phyloP scores from a whole-genome alignment of 2,329 filamentous ascomycete species.

The Ophiosphaerella narmari region DNA sequence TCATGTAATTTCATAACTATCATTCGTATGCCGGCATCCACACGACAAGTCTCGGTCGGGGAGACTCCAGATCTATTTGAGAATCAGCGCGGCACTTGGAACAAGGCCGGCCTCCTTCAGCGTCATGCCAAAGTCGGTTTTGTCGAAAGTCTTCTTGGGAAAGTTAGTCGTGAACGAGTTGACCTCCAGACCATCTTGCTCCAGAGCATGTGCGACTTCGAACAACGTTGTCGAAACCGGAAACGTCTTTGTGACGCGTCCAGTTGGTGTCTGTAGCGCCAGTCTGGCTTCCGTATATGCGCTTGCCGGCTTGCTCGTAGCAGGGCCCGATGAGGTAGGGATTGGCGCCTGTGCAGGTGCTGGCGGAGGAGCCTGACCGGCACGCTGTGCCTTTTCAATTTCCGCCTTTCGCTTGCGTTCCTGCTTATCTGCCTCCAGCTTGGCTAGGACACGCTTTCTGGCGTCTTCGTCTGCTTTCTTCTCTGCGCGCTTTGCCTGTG shows the following conservation, averaged over 20 bases:
- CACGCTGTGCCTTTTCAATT: slow-evolving; percentile 80
- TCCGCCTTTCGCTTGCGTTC: slow-evolving; percentile 85
- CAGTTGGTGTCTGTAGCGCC: slow-evolving; percentile 74
- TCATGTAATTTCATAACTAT: slow-evolving; percentile 12
- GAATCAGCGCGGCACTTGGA: slow-evolving; percentile 86
- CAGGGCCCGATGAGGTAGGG: slow-evolving; percentile 54
- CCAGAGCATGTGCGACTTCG: slow-evolving; percentile 79
- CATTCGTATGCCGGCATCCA: background rate
- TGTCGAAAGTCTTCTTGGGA: slow-evolving; percentile 77
- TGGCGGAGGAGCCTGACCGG: slow-evolving; percentile 65
- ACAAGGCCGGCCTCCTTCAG: slow-evolving; percentile 89
- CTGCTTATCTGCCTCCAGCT: slow-evolving; percentile 93
- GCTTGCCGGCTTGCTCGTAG: slow-evolving; percentile 65
- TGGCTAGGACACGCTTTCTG: slow-evolving; percentile 86
- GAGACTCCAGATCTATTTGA: slow-evolving; percentile 48
- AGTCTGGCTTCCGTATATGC: slow-evolving; percentile 81
- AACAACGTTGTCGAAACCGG: slow-evolving; percentile 90
- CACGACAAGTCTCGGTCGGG: background rate
- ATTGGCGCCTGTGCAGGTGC: slow-evolving; percentile 54
- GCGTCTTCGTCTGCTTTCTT: slow-evolving; percentile 84
- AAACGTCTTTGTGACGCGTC: slow-evolving; percentile 84
- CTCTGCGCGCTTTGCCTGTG: slow-evolving; percentile 82
- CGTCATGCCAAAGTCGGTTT: slow-evolving; percentile 80
- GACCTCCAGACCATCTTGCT: slow-evolving; percentile 72
- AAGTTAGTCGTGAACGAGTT: slow-evolving; percentile 84